phyloP scores from a whole-genome alignment of 1,284 basidiomycete species.

The Tremellales sp. region DNA sequence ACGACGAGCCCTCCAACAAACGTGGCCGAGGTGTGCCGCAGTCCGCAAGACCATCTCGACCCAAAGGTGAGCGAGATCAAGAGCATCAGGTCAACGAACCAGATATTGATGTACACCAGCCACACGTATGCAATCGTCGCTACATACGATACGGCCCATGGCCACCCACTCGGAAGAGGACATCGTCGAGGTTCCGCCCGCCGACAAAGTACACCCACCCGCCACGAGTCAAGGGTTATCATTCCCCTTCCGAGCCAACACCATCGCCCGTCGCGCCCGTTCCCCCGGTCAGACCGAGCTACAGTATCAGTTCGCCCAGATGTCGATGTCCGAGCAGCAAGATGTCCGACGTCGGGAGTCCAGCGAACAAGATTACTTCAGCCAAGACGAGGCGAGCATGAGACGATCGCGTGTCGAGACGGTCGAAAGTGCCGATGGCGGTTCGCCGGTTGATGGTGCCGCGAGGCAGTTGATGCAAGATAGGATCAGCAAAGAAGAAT shows the following conservation, averaged over 20 bases:
- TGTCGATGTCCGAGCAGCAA: constrained; percentile 1
- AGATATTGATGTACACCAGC: too few relatives aligned
- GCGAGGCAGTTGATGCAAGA: constrained; percentile 20
- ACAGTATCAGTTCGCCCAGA: constrained; percentile 27
- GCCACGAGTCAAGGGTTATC: constrained; percentile 11
- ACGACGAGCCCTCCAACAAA: constrained; percentile 8
- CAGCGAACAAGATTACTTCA: background rate
- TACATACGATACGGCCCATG: constrained; percentile 42
- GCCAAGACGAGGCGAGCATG: background rate
- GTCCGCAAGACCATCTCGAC: background rate
- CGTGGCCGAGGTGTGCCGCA: constrained; percentile 8
- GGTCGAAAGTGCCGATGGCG: constrained; percentile 1
- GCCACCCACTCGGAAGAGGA: constrained; percentile 3
- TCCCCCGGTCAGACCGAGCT: constrained; percentile 28
- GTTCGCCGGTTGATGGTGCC: constrained; percentile 3
- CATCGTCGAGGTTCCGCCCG: constrained; percentile 1
- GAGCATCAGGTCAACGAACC: background rate
- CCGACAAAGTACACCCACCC: background rate
- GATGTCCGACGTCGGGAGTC: background rate
- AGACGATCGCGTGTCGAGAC: background rate
- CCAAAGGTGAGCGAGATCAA: too few relatives aligned
- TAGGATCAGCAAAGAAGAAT: constrained; percentile 45
- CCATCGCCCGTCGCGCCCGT: constrained; percentile 34
- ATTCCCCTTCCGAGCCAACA: constrained; percentile 43
- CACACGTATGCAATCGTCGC: constrained; percentile 32